Conservation (phyloP, 2,329 filamentous ascomycete species). For the Fusarium acutatum region DNA sequence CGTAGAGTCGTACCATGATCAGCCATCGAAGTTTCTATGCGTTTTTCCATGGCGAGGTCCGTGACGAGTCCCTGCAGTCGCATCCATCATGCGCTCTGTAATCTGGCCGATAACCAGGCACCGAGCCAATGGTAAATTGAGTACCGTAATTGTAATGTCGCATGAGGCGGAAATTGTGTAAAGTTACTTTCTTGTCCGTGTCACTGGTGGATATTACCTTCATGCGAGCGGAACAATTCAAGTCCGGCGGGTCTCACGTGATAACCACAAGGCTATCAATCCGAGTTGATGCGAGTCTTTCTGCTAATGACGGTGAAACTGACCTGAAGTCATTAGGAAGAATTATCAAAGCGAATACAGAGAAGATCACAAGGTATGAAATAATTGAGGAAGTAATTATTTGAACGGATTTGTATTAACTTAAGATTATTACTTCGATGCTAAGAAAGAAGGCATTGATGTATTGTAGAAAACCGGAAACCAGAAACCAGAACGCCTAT, state of each 20-base stretch:
- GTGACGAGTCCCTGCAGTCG: not conserved
- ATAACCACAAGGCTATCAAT: not conserved
- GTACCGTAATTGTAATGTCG: not conserved
- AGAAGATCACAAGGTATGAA: rapidly evolving
- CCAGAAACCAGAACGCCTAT: not conserved
- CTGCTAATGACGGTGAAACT: too few species aligned
- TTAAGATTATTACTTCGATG: not conserved
- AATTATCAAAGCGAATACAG: not conserved
- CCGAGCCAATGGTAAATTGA: not conserved
- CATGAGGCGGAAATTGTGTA: not conserved
- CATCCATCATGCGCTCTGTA: not conserved
- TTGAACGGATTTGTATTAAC: not conserved
- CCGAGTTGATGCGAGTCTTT: not conserved
- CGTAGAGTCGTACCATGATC: not conserved
- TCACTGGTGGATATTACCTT: not conserved
- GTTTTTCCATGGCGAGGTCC: not conserved
- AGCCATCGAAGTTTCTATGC: not conserved
- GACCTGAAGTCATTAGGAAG: too few species aligned
- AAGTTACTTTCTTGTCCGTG: not conserved
- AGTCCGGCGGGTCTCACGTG: not conserved
- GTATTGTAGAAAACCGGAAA: not conserved
- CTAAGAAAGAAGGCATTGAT: not conserved
- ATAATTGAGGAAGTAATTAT: rapidly evolving
- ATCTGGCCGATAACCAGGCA: not conserved
- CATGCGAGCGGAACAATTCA: not conserved